Conservation (phyloP, 129 eudicot genomes). For the Tanacetum coccineum region DNA sequence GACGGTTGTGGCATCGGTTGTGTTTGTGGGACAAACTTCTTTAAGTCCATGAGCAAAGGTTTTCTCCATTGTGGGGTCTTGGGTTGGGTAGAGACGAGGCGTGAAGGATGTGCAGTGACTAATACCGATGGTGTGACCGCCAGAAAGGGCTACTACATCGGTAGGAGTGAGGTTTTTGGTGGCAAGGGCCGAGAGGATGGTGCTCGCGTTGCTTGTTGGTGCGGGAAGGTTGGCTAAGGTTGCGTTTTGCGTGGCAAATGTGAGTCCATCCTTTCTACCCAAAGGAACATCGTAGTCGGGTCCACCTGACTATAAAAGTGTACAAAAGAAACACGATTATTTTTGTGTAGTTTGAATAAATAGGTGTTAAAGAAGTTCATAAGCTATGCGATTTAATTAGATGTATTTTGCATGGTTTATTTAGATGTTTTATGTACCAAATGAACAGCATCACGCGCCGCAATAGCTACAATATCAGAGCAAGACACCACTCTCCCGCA, state of each 20-base stretch:
- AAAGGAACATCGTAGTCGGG: slow-evolving; percentile 58
- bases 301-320: slow-evolving; percentile 46
- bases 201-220: slow-evolving; percentile 41
- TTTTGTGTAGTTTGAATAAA: not conserved
- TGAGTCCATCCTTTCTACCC: slow-evolving; percentile 56
- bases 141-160: slow-evolving; percentile 58
- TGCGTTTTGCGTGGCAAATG: slow-evolving; percentile 46
- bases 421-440: slow-evolving; percentile 29
- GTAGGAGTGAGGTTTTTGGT: slow-evolving; percentile 45
- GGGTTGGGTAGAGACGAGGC: slow-evolving; percentile 47
- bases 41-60: slow-evolving; percentile 49
- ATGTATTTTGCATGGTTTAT: not conserved
- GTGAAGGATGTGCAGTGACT: slow-evolving; percentile 50
- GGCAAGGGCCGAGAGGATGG: slow-evolving; percentile 41
- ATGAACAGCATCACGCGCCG: slow-evolving; percentile 79
- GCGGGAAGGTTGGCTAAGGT: slow-evolving; percentile 57
- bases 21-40: slow-evolving; percentile 42
- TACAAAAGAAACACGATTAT: not conserved
- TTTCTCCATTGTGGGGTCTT: slow-evolving; percentile 52
- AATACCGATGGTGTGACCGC: slow-evolving; percentile 59
- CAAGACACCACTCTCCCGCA: slow-evolving; percentile 79
- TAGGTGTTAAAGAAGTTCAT: not conserved
- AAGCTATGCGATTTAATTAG: too few relatives aligned
- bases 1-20: slow-evolving; percentile 41
- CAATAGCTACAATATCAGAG: slow-evolving; percentile 58